These are phyloP conservation scores for Cyphellophora attinorum DNA, from an alignment of 2,329 filamentous ascomycete species.

Conservation along the genomic window DNA sequence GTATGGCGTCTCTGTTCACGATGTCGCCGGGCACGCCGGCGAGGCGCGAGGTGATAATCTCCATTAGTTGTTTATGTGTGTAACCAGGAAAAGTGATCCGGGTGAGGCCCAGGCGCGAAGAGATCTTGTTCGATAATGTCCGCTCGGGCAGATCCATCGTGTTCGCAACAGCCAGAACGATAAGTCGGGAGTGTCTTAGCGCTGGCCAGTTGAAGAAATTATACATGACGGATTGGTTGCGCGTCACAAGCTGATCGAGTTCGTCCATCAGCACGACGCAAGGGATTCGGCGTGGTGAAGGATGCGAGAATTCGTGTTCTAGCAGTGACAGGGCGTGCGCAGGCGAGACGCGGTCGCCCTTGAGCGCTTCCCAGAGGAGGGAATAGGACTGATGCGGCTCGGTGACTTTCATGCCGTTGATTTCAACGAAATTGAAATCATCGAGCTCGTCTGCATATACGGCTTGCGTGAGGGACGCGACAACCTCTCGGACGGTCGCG, in stretches of 20 bases:
- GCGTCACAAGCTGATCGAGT: constrained; percentile 92
- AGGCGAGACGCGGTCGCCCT: constrained; percentile 84
- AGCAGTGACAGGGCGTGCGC: constrained; percentile 84
- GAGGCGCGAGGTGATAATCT: constrained; percentile 90
- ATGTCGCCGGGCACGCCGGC: constrained; percentile 80
- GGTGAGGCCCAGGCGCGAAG: constrained; percentile 77
- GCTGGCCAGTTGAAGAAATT: constrained; percentile 99
- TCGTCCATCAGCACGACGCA: constrained; percentile 99
- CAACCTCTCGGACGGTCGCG: constrained; percentile 90
- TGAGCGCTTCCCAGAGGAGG: constrained; percentile 89
- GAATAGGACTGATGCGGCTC: constrained; percentile 96
- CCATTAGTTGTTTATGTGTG: constrained; percentile 93
- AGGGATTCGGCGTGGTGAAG: constrained; percentile 77
- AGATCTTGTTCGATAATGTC: constrained; percentile 97
- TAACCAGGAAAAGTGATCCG: constrained; percentile 96
- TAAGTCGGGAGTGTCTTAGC: constrained; percentile 78
- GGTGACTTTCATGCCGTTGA: constrained; percentile 99
- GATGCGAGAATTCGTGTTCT: constrained; percentile 85
- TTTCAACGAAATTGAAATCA: constrained; percentile 98
- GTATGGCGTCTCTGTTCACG: constrained; percentile 84
- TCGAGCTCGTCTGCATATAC: constrained; percentile 86
- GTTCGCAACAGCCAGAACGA: constrained; percentile 94
- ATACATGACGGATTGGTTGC: constrained; percentile 99
- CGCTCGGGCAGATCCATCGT: constrained; percentile 97
- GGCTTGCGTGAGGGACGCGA: constrained; percentile 77